Percentiles rank a stretch among this genome's conserved stretches.
Evolutionary conservation across 2,329 filamentous ascomycete species (phyloP).

Genomic region (Aspergillus glaucus): DNA sequence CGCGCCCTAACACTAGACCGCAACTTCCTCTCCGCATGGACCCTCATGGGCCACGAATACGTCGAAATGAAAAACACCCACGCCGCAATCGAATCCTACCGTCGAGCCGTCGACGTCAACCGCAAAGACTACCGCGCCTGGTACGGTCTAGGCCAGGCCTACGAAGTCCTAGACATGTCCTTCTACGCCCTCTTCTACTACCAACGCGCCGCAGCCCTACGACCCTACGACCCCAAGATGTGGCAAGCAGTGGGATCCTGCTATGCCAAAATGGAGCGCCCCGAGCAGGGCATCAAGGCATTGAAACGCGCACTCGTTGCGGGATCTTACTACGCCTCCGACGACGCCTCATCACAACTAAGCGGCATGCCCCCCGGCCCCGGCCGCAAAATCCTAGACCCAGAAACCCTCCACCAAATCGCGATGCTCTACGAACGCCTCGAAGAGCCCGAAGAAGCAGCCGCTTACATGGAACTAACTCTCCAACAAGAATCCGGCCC

Average conservation of each 20-base stretch:
- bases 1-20: constrained; percentile 85
- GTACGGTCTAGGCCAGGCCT: constrained; percentile 95
- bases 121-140: constrained; percentile 94
- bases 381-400: constrained; percentile 64
- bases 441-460: constrained; percentile 70
- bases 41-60: constrained; percentile 97
- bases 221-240: constrained; percentile 98
- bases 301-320: constrained; percentile 87
- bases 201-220: constrained; percentile 83
- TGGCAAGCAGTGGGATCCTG: constrained; percentile 95
- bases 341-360: constrained; percentile 11
- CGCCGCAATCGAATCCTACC: constrained; percentile 93
- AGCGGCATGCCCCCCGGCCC: constrained; percentile 10
- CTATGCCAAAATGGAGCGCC: constrained; percentile 78
- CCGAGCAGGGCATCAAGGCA: constrained; percentile 88
- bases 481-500: constrained; percentile 83
- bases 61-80: constrained; percentile 98
- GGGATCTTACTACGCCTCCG: constrained; percentile 67
- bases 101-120: constrained; percentile 91
- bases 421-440: constrained; percentile 81
- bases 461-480: constrained; percentile 92
- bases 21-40: constrained; percentile 91
- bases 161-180: constrained; percentile 96
- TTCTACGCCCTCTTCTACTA: constrained; percentile 97
- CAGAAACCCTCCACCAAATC: constrained; percentile 84